Evolutionary conservation across 140 eudicot genomes (phyloP).

Genomic region (Cichorium intybus): DNA sequence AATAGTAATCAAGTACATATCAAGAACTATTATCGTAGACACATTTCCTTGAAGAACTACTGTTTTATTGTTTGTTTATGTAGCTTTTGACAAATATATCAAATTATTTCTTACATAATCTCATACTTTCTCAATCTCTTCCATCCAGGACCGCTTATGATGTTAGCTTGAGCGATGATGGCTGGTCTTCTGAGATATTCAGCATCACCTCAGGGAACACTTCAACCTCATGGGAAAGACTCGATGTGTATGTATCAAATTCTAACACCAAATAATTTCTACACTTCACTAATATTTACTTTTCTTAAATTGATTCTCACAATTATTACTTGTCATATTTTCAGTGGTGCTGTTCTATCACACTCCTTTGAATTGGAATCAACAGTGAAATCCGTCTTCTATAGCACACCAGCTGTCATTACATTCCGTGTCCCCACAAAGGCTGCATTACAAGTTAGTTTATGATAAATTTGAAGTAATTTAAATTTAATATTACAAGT

Average conservation of each 20-base stretch:
- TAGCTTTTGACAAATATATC: background rate
- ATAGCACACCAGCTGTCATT: conserved; percentile 61
- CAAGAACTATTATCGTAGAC: no score
- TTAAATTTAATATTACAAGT: background rate
- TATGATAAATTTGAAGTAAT: background rate
- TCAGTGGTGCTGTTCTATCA: conserved; percentile 58
- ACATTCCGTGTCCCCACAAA: conserved; percentile 69
- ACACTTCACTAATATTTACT: background rate
- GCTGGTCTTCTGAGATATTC: conserved; percentile 61
- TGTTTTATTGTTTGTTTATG: background rate
- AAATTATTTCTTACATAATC: background rate
- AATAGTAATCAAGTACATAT: no score
- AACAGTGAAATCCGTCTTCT: conserved; percentile 37
- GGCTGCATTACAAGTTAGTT: conserved; percentile 58
- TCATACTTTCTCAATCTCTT: background rate
- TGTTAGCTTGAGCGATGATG: conserved; percentile 64
- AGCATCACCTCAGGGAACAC: conserved; percentile 57
- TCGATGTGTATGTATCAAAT: conserved; percentile 65
- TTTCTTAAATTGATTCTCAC: conserved; percentile 2
- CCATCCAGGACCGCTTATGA: conserved; percentile 71
- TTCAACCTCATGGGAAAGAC: conserved; percentile 82
- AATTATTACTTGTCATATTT: conserved; percentile 1
- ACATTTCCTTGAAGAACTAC: background rate
- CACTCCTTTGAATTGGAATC: conserved; percentile 69
- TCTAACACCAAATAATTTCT: background rate